Base-by-base conservation (phyloP, 495 filamentous ascomycete genomes). In the Penicilliopsis zonata region DNA sequence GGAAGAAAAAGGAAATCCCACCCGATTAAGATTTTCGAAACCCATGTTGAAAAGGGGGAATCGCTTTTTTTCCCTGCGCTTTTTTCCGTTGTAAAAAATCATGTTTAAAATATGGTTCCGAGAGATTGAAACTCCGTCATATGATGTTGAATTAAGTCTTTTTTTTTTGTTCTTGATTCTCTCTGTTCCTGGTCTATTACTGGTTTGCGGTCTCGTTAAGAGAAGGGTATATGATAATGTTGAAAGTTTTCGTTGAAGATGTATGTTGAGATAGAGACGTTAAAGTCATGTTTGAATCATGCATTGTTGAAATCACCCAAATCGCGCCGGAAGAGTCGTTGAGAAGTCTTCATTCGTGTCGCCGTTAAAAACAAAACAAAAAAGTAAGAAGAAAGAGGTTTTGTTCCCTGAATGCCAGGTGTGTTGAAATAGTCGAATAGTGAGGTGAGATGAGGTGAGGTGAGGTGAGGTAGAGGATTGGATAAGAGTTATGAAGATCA, bases 281-380 rank as follows among this genome's bases (percentile, higher is more conserved):
- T 30, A 12, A 23, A 13, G n/a, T n/a, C n/a, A n/a, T n/a, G n/a
- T n/a, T n/a, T n/a, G n/a, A n/a, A n/a, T n/a, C n/a, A n/a, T n/a
- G n/a, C n/a, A n/a, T n/a, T n/a, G n/a, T n/a, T n/a, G n/a, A n/a
- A 28, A 17, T 4, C 30, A 10, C 22, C 17, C 9, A 26, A 15
- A 6, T 7, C 37, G 29, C 56, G 56, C 54, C 47, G 59, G 61
- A 61, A 55, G 61, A 63, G 54, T 63, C 59, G 59, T 63, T 63
- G 59, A 63, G 59, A 61, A 50, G 53, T 61, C 57, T 61, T 63
- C 59, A 55, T 43, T 61, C 59, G 47, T 63, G 49, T 55, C 55
- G 57, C 57, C 59, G 50, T 63, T 47, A 61, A 30, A 30, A 53
- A 55, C 52, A 52, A 57, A 54, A 49, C 55, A 49, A 31, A 42